A percentile compares a stretch with the other conserved stretches of the same genome.
Evolutionary conservation across 257 asterid genomes (phyloP).

Genomic region (Solanum rostratum): DNA sequence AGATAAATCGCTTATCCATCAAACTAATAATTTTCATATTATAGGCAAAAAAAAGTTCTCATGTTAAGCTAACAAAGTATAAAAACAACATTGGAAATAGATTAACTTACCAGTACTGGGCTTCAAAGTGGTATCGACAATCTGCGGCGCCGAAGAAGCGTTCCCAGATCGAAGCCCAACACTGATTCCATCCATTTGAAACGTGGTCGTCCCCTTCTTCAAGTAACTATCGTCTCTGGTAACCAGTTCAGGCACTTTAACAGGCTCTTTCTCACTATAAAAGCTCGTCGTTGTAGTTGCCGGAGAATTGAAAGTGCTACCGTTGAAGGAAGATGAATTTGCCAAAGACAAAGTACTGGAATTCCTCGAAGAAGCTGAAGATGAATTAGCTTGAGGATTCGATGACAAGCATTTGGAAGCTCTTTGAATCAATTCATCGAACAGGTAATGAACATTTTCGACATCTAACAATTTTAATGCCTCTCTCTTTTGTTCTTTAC

Average conservation of each 20-base stretch:
- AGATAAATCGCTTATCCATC: neutral
- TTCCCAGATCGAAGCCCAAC: conserved; percentile 22
- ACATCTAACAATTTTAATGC: neutral
- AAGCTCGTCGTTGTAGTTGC: conserved; percentile 14
- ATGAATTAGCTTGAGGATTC: neutral
- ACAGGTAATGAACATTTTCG: neutral
- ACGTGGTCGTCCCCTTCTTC: conserved; percentile 38
- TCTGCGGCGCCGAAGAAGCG: conserved; percentile 27
- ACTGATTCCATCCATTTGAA: conserved; percentile 32
- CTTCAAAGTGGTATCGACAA: conserved; percentile 59
- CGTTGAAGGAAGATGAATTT: conserved; percentile 21
- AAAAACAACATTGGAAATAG: neutral
- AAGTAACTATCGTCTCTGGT: conserved; percentile 58
- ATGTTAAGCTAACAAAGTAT: neutral
- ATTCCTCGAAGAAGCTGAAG: conserved; percentile 2
- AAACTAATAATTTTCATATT: neutral
- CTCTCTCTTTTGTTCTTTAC: conserved; percentile 2
- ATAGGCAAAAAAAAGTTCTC: neutral
- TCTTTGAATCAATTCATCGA: conserved; percentile 5
- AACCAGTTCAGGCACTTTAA: conserved; percentile 29
- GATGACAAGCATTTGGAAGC: conserved; percentile 5
- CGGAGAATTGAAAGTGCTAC: conserved; percentile 33
- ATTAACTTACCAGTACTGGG: conserved; percentile 38
- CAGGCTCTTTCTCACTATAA: conserved; percentile 33
- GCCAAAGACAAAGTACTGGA: conserved; percentile 11